These are phyloP conservation scores for Fusarium siculi DNA, from an alignment of 2,329 filamentous ascomycete genomes.

Conservation along the genomic window DNA sequence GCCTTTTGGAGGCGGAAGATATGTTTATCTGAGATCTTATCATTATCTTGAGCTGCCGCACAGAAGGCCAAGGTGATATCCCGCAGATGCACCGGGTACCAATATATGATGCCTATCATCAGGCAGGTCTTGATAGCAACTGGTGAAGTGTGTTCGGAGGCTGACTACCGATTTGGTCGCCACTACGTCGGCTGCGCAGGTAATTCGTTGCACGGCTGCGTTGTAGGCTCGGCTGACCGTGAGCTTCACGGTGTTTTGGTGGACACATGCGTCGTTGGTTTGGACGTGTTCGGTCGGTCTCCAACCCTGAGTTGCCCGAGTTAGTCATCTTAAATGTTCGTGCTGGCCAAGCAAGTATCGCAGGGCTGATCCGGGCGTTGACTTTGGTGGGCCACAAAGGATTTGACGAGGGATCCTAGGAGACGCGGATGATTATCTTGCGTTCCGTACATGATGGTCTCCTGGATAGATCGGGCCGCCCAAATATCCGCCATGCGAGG, in stretches of 20 bases:
- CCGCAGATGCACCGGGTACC: background rate
- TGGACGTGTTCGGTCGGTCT: background rate
- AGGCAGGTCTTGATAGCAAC: background rate
- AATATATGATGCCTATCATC: background rate
- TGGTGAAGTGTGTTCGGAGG: background rate
- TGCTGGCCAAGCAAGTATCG: too few species aligned
- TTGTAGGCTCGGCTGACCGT: background rate
- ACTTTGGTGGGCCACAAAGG: background rate
- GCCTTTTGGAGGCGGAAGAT: background rate
- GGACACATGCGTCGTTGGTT: background rate
- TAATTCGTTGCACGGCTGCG: background rate
- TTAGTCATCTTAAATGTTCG: background rate
- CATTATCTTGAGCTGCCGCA: too few species aligned
- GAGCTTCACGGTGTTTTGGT: background rate
- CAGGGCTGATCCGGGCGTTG: background rate
- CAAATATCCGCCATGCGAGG: background rate
- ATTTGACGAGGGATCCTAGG: background rate
- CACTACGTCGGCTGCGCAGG: background rate
- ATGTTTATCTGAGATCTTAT: background rate
- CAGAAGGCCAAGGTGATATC: too few species aligned
- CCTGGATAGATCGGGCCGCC: rapidly evolving
- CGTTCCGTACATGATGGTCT: background rate
- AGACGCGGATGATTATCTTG: background rate
- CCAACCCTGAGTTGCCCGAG: background rate
- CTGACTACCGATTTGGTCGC: background rate